Percentiles rank a stretch among this genome's conserved stretches.
phyloP scores from a whole-genome alignment of 2,329 filamentous ascomycete genomes.

The Knufia petricola region DNA sequence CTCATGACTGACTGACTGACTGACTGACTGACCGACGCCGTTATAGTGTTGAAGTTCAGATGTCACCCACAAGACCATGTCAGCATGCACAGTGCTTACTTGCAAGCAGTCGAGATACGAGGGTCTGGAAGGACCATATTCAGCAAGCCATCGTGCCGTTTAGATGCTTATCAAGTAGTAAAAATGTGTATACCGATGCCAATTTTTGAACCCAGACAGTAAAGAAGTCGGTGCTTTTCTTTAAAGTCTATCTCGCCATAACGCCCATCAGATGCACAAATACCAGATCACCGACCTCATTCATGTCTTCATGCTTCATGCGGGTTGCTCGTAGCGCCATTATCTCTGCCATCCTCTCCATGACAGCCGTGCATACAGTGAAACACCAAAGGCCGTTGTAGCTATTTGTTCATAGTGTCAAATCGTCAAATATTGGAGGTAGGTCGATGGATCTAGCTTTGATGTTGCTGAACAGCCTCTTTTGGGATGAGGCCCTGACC shows the following conservation, averaged over 20 bases:
- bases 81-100: too few species aligned
- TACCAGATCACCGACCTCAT: not conserved
- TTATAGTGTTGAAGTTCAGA: too few species aligned
- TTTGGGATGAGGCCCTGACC: conserved; percentile 78
- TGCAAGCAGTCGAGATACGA: too few species aligned
- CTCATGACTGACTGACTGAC: too few species aligned
- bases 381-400: not conserved
- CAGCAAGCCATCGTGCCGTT: too few species aligned
- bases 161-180: too few species aligned
- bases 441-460: conserved; percentile 1
- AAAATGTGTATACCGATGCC: not conserved
- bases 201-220: not conserved
- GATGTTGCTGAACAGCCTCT: conserved; percentile 36
- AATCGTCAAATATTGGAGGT: not conserved
- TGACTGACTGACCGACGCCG: too few species aligned
- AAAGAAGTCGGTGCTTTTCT: not conserved
- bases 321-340: not conserved
- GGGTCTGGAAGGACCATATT: too few species aligned
- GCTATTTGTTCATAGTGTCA: not conserved
- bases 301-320: not conserved
- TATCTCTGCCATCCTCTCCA: not conserved
- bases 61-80: too few species aligned
- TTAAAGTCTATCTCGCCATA: not conserved
- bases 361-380: not conserved
- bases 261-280: conserved; percentile 2